Evolutionary conservation across 2,329 filamentous ascomycete genomes (phyloP), one percentile per base, ranked within the genome.

Genomic region (Erysiphe pulchra): DNA sequence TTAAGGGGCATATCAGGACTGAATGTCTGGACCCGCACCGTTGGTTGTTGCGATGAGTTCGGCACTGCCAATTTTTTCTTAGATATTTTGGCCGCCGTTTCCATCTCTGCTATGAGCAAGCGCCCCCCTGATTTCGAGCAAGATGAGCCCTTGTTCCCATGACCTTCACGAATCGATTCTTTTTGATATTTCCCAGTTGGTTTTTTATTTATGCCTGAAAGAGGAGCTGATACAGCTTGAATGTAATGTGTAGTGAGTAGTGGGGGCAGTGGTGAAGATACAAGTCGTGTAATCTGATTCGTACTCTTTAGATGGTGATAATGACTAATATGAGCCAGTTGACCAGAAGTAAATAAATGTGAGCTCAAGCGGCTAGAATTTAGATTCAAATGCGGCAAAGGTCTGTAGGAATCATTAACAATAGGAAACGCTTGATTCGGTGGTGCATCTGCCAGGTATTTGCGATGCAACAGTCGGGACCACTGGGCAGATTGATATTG

Each of bases 271-370:
- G 71, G 68, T 50, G 67, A 61, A 48, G 68, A 65, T 55, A 73
- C 71, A 48, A 75, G 60, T 54, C 70, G 69, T 53, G 69, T 68
- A 13, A 47, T 49, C 49, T 54, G 51, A 30, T 61, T 61, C 49
- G 71, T 67, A 45, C 72, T 70, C 52, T 77, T 67, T 56, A 77
- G 70, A 56, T 69, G 71, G 59, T 77, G 77, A 65, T 77, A 77
- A 53, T 75, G 68, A 45, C 72, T 65, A 47, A 78, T 67, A 59
- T 75, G 71, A 46, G 70, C 70, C 55, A 76, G 70, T 59, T 74
- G 73, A 50, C 70, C 62, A 38, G 66, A 70, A 11, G n/a, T 34
- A 28, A 14, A 13, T 32, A 68, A 63, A 51, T 75, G 71, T 50
- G 74, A 71, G 14, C 71, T 71, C 47, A 74, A 52, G 53, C 74